A percentile compares a stretch with the other conserved stretches of the same genome.
Evolutionary conservation across 441 rosid species (phyloP).

Genomic region (Gossypium armourianum): DNA sequence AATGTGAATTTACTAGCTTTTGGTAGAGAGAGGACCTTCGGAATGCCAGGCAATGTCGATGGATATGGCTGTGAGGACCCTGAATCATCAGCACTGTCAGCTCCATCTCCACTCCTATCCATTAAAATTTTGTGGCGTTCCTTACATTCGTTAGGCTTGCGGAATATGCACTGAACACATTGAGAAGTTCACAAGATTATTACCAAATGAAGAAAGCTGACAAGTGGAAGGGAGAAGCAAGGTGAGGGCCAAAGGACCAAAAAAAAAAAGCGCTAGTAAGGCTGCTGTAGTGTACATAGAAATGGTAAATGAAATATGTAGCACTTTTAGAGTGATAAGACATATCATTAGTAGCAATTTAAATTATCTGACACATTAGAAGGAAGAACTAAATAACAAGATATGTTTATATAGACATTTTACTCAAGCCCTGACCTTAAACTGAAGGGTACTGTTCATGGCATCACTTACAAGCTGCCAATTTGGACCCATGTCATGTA

Average conservation of each 20-base stretch:
- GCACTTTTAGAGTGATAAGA: conserved; percentile 2
- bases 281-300: neutral
- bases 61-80: conserved; percentile 97
- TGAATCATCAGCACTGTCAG: conserved; percentile 98
- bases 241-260: neutral
- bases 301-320: conserved; percentile 6
- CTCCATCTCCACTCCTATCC: conserved; percentile 89
- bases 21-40: conserved; percentile 46
- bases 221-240: neutral
- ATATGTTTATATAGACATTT: conserved; percentile 5
- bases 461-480: conserved; percentile 99
- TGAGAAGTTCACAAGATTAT: conserved; percentile 15
- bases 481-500: conserved; percentile 98
- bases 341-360: neutral
- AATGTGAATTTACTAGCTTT: neutral
- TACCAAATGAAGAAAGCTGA: conserved; percentile 1
- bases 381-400: neutral
- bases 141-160: conserved; percentile 86
- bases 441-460: conserved; percentile 72
- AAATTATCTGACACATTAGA: conserved; percentile 2
- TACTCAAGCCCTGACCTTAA: conserved; percentile 50
- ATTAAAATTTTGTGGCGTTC: conserved; percentile 89
- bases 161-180: conserved; percentile 65
- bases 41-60: conserved; percentile 96
- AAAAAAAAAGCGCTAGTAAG: neutral